Base-by-base conservation (phyloP, 2,329 filamentous ascomycete species). In the Colletotrichum sublineola region DNA sequence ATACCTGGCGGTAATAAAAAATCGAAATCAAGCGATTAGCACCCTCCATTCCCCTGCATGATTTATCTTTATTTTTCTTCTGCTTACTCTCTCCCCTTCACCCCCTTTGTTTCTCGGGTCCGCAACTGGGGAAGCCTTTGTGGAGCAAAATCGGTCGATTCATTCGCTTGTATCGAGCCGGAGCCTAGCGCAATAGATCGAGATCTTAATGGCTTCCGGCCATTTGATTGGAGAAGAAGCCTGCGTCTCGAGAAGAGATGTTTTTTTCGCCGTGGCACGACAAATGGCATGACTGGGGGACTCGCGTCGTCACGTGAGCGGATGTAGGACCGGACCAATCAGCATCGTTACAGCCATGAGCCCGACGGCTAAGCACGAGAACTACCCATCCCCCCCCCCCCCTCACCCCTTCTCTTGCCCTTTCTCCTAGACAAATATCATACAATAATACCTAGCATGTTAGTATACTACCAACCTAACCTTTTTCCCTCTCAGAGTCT, bases 251-350 rank as follows among this genome's bases (percentile, higher is more conserved):
- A 60, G 18, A 18, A 20, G 38, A 24, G 15, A 24, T 52, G 42
- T 29, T 57, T 57, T 40, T 57, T 57, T 40, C 55, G 55, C 55
- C 55, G 29, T 57, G 55, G 18, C 55, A 36, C 33, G 33, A 36
- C 33, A 24, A 33, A 42, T 38, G 29, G 42, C 53, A 58, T 46
- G 8, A 3, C n/a, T 2, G 12, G 12, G 9, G 24, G 11, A 9
- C 57, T 24, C 2, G 0, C 9, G 2, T 11, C 4, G 1, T 70
- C 63, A 70, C 63, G 68, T 70, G 68, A 70, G 46, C 68, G 68
- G 68, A 48, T 9, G 44, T 48, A 38, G 14, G 20, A 20, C 68
- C 68, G 63, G 67, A 40, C 68, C 68, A 70, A 67, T 70, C 46
- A 67, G 4, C 52, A 12, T 24, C 20, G 18, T 31, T 31, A 14